Evolutionary conservation across 768 basidiomycete genomes (phyloP), one percentile per base, ranked within the genome.

Genomic region (Paxillus rubicundulus): DNA sequence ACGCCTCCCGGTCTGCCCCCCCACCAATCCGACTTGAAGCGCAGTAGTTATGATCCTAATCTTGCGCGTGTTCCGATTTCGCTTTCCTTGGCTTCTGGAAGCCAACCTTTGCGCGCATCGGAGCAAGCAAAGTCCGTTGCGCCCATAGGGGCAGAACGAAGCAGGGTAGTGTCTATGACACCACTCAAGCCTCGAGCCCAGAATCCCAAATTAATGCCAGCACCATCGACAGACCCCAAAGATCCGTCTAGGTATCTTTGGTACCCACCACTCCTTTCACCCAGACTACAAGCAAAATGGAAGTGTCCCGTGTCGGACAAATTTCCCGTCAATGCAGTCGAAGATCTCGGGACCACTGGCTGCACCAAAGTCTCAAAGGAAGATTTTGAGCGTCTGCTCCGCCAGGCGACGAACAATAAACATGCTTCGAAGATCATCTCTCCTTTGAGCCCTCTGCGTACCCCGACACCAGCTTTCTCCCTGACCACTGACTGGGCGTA

Each of bases 111-210:
- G 10, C 39, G 40, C 44, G 57, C 57, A 24, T 53, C 61, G 3
- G 61, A 67, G 17, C 59, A 38, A 12, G 53, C 55, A 34, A 70
- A 57, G 24, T 38, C 48, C 24, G 57, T 67, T 10, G 46, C 53
- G 2, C 68, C 68, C 21, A 70, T 67, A 51, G 67, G 68, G 32
- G 65, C 67, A 32, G 68, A 69, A 54, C 61, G 69, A n/a, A 61
- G 54, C 30, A 41, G 61, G 9, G 63, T 60, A 3, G 39, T 63
- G 18, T 56, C 65, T 12, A 60, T 57, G 45, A 45, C 51, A 43
- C 45, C 64, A 13, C 45, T 45, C 47, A 54, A 50, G 21, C 14
- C 61, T 6, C 39, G 44, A 17, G n/a, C 12, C 18, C 56, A 44
- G 28, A 51, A 47, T n/a, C 14, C 49, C 6, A 54, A 28, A 24